Conservation (phyloP, 2,329 filamentous ascomycete genomes). For the Alternaria consortialis region DNA sequence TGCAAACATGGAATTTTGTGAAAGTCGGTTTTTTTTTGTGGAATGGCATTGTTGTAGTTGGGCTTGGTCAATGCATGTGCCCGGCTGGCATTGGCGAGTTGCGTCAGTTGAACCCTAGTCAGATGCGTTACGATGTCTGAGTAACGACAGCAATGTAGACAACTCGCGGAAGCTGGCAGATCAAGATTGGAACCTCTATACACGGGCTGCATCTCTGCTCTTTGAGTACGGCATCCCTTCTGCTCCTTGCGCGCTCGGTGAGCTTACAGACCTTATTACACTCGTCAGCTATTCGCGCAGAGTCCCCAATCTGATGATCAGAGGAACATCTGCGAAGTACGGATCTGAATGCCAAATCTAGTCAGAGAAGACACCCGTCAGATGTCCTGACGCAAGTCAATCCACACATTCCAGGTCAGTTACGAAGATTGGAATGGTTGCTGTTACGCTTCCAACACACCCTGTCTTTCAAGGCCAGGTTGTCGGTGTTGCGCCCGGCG, state of each 20-base stretch:
- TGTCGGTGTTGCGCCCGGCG: neutral
- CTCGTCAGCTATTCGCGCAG: neutral
- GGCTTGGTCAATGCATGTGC: too few relatives aligned
- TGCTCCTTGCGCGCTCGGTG: neutral
- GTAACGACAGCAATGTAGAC: neutral
- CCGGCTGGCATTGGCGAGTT: neutral
- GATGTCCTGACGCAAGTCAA: neutral
- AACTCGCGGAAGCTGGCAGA: rapidly evolving
- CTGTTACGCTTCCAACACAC: neutral
- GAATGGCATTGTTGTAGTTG: neutral
- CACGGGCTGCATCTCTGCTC: neutral
- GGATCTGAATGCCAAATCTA: neutral
- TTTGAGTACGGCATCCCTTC: neutral
- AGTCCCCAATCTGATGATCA: neutral
- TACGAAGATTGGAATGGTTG: neutral
- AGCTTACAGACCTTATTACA: neutral
- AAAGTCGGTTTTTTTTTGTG: neutral
- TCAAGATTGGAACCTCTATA: neutral
- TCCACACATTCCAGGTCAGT: neutral
- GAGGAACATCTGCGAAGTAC: too few relatives aligned
- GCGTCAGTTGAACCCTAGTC: neutral
- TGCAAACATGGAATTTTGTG: neutral
- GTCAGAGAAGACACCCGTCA: neutral
- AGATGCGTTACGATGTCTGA: neutral
- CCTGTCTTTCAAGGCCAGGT: neutral